A percentile compares a stretch with the other conserved stretches of the same genome.
These are phyloP conservation scores for Termitomyces sp. DNA, from an alignment of 768 basidiomycete species.

Conservation along the genomic window DNA sequence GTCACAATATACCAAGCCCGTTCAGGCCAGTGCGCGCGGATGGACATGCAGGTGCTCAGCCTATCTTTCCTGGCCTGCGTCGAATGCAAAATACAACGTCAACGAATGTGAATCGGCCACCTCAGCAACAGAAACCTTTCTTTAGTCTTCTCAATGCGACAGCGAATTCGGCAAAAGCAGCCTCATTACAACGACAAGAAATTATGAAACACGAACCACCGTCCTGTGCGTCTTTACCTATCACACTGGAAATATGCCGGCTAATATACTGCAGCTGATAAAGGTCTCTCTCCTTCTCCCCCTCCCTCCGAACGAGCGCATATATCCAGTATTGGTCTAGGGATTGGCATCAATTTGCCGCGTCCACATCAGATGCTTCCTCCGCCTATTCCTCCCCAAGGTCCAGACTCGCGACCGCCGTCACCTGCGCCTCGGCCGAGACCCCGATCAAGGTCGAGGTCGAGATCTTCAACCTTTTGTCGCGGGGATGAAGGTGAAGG, in stretches of 20 bases:
- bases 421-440: constrained; percentile 3
- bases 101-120: not conserved
- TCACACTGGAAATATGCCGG: not conserved
- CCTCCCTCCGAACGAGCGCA: constrained; percentile 3
- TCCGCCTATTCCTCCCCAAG: constrained; percentile 12
- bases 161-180: not conserved
- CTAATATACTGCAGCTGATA: not conserved
- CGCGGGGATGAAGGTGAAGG: not conserved
- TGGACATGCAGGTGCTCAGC: not conserved
- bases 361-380: constrained; percentile 14
- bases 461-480: constrained; percentile 5
- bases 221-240: not conserved
- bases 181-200: not conserved
- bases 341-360: not conserved
- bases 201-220: not conserved
- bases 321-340: constrained; percentile 5
- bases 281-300: not conserved
- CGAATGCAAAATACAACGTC: constrained; percentile 5
- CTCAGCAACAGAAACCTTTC: constrained; percentile 2
- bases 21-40: constrained; percentile 4
- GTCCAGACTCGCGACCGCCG: constrained; percentile 13
- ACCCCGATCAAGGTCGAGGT: constrained; percentile 8
- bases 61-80: constrained; percentile 14
- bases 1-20: not conserved
- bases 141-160: constrained; percentile 10